Percentiles rank a stretch among this genome's conserved stretches.
Conservation (phyloP, 2,329 filamentous ascomycete species). For the Coniella lustricola region DNA sequence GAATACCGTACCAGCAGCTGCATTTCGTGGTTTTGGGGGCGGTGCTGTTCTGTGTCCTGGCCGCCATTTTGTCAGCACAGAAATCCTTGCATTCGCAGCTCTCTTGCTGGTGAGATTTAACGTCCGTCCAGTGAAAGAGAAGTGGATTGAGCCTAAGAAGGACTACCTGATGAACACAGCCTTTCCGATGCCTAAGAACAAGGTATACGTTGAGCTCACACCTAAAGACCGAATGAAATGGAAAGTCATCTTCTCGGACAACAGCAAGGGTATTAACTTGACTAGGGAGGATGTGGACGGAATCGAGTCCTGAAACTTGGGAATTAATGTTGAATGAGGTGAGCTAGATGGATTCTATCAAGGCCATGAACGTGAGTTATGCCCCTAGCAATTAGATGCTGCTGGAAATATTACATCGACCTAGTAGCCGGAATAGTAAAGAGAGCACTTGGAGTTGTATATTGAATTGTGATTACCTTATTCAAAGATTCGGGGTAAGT, state of each 20-base stretch:
- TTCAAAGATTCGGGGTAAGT: no score
- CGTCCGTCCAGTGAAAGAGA: slow-evolving; percentile 6
- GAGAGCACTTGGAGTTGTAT: no score
- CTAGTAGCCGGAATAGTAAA: no score
- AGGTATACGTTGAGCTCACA: background rate
- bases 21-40: slow-evolving; percentile 16
- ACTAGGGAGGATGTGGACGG: background rate
- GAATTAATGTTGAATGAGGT: no score
- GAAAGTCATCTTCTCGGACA: background rate
- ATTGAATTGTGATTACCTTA: no score
- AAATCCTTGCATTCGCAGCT: slow-evolving; percentile 15
- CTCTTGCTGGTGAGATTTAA: slow-evolving; percentile 17
- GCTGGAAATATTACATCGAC: no score
- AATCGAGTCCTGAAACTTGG: no score
- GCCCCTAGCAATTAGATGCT: no score
- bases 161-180: slow-evolving; percentile 14
- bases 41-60: slow-evolving; percentile 15
- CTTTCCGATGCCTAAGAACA: slow-evolving; percentile 3
- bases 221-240: background rate
- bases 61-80: slow-evolving; percentile 17
- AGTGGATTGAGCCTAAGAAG: slow-evolving; percentile 16
- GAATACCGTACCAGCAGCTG: slow-evolving; percentile 4
- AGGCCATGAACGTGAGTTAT: no score
- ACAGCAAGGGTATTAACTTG: slow-evolving; percentile 1
- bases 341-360: no score